Evolutionary conservation across 768 basidiomycete species (phyloP).

Genomic region (Asterophora lycoperdoides): DNA sequence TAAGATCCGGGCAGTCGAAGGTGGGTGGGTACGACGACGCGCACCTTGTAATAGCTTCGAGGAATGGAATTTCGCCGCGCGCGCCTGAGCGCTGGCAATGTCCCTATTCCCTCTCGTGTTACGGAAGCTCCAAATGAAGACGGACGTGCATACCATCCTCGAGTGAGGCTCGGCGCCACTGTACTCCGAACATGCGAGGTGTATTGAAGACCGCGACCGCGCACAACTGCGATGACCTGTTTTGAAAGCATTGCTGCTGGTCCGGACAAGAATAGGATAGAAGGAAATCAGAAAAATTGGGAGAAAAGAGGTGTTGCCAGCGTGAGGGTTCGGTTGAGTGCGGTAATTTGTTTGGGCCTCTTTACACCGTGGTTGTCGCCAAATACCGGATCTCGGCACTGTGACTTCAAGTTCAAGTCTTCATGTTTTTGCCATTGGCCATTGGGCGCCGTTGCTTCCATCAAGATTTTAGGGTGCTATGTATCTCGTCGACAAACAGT

Average conservation of each 20-base stretch:
- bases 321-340: constrained; percentile 2
- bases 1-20: neutral
- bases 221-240: constrained; percentile 62
- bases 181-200: constrained; percentile 30
- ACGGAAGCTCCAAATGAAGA: constrained; percentile 11
- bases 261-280: constrained; percentile 7
- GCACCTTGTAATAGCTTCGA: constrained; percentile 66
- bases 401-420: too few species aligned
- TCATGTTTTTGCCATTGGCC: constrained; percentile 3
- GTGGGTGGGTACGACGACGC: constrained; percentile 11
- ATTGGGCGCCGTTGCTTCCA: constrained; percentile 1
- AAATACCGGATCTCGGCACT: constrained; percentile 11
- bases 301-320: constrained; percentile 5
- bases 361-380: constrained; percentile 13
- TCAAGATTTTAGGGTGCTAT: neutral
- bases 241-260: constrained; percentile 57
- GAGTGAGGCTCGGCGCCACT: constrained; percentile 31
- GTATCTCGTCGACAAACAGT: neutral
- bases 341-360: constrained; percentile 21
- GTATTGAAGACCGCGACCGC: constrained; percentile 49
- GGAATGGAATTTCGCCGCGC: constrained; percentile 63
- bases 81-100: constrained; percentile 40
- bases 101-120: constrained; percentile 33
- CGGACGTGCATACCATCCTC: constrained; percentile 40
- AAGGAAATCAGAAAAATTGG: neutral